These are phyloP conservation scores for Tetrastigma voinierianum DNA, from an alignment of 164 flowering plant genomes.

Conservation along the genomic window DNA sequence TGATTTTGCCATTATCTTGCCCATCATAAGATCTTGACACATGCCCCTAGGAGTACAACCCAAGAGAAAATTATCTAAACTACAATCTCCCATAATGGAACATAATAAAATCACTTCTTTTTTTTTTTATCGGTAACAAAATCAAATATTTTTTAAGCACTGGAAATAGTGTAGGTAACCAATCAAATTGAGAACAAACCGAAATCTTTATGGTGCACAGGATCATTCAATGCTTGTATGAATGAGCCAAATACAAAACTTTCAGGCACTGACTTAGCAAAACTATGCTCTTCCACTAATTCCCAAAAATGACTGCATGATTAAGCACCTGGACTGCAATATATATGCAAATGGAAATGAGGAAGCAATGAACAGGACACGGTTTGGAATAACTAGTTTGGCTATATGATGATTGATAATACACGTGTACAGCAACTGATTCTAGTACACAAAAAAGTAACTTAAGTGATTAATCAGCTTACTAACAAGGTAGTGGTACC, in stretches of 20 bases:
- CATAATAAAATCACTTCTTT: neutral
- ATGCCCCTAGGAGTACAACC: too few relatives aligned
- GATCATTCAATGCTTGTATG: conserved; percentile 76
- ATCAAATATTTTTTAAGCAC: neutral
- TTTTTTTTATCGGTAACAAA: neutral
- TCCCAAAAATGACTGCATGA: conserved; percentile 87
- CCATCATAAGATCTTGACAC: too few relatives aligned
- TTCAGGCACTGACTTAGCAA: conserved; percentile 56
- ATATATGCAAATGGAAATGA: conserved; percentile 6
- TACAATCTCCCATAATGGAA: neutral
- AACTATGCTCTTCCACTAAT: conserved; percentile 62
- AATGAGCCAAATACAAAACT: conserved; percentile 82
- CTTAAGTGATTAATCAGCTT: neutral
- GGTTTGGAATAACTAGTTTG: neutral
- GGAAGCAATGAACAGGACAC: neutral
- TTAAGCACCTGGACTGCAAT: conserved; percentile 82
- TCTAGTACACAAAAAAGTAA: neutral
- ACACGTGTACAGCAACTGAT: neutral
- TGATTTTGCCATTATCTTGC: too few relatives aligned
- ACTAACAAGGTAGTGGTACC: conserved; percentile 38
- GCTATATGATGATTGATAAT: neutral
- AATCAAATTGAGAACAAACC: conserved; percentile 49
- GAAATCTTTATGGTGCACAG: conserved; percentile 89
- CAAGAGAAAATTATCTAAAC: neutral
- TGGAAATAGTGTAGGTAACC: neutral